Evolutionary conservation across 2,329 filamentous ascomycete genomes (phyloP).

Genomic region (Penicillium sp.): DNA sequence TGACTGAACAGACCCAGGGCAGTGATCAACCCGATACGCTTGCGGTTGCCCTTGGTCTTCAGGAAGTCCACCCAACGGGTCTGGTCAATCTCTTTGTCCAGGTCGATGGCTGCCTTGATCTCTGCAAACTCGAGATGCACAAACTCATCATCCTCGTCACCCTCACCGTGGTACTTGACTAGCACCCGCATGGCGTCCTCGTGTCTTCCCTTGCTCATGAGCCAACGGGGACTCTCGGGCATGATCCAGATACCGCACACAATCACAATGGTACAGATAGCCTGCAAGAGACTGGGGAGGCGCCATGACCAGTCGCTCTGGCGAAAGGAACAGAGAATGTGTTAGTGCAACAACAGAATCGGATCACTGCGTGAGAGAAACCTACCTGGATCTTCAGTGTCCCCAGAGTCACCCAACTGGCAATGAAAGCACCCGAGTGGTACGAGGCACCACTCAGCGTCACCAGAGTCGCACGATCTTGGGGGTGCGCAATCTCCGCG

Average conservation of each 20-base stretch:
- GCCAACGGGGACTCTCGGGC: slow-evolving; percentile 15
- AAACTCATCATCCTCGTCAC: slow-evolving; percentile 6
- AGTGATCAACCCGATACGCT: slow-evolving; percentile 47
- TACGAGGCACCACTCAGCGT: slow-evolving; percentile 16
- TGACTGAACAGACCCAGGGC: slow-evolving; percentile 43
- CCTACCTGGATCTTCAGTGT: slow-evolving; percentile 1
- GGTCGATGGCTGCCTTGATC: slow-evolving; percentile 26
- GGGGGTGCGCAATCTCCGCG: slow-evolving; percentile 21
- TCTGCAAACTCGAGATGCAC: slow-evolving; percentile 15
- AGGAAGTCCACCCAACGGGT: slow-evolving; percentile 38
- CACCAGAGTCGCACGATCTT: slow-evolving; percentile 20
- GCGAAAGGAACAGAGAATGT: too few species aligned
- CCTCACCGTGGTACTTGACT: slow-evolving; percentile 16
- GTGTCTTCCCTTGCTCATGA: slow-evolving; percentile 9
- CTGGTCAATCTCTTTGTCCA: slow-evolving; percentile 42
- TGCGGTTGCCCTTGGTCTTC: slow-evolving; percentile 47
- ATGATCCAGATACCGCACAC: slow-evolving; percentile 8
- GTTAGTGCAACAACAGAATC: too few species aligned
- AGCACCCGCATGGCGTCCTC: slow-evolving; percentile 9
- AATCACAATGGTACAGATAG: slow-evolving; percentile 14
- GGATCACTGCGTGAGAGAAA: neutral
- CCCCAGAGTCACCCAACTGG: slow-evolving; percentile 1
- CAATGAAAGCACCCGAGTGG: slow-evolving; percentile 17
- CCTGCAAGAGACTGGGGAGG: slow-evolving; percentile 18
- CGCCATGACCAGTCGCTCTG: slow-evolving; percentile 16